These are phyloP conservation scores for Suillus clintonianus DNA, from an alignment of 768 basidiomycete genomes.

Conservation along the genomic window DNA sequence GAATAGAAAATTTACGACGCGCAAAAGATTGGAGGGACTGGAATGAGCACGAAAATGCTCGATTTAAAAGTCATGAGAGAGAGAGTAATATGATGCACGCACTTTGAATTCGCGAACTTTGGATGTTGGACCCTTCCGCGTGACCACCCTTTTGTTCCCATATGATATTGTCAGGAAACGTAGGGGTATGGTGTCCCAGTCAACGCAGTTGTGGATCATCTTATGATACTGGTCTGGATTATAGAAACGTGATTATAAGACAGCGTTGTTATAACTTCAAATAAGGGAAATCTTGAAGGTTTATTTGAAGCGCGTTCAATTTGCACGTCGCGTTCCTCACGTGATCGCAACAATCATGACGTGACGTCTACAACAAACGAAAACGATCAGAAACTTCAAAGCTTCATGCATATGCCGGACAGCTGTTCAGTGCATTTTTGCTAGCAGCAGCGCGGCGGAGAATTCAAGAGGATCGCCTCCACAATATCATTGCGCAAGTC, in stretches of 20 bases:
- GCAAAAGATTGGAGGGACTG: background rate
- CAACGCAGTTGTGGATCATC: constrained; percentile 28
- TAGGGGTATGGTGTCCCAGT: constrained; percentile 27
- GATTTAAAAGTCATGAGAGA: background rate
- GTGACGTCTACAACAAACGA: too few species aligned
- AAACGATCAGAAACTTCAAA: too few species aligned
- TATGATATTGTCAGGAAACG: constrained; percentile 7
- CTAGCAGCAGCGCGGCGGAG: background rate
- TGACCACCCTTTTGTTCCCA: background rate
- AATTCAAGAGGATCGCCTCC: background rate
- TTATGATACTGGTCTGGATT: background rate
- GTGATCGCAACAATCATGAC: too few species aligned
- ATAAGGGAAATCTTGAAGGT: too few species aligned
- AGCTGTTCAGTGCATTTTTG: background rate
- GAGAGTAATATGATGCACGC: background rate
- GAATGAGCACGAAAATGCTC: background rate
- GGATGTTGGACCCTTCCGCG: background rate
- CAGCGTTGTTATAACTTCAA: too few species aligned
- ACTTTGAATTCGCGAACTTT: constrained; percentile 1
- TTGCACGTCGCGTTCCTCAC: too few species aligned
- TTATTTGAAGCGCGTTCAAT: too few species aligned
- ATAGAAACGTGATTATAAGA: background rate
- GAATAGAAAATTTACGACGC: background rate
- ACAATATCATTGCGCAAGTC: background rate
- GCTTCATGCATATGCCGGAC: too few species aligned